Evolutionary conservation across 2,329 filamentous ascomycete genomes (phyloP).

Genomic region (Colletotrichum sp.): DNA sequence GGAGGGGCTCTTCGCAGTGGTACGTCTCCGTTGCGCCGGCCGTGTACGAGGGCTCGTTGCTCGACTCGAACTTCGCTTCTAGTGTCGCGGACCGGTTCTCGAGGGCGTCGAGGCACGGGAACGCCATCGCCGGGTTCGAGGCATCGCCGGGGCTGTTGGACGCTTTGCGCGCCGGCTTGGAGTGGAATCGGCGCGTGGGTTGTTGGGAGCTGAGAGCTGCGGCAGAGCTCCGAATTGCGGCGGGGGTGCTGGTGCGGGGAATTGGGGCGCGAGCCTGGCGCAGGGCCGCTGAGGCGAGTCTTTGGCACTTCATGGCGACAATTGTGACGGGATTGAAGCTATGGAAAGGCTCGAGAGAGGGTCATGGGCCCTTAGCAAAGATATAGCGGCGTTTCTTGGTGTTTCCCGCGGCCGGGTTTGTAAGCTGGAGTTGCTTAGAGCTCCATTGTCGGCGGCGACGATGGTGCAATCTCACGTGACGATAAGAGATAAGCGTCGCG

Average conservation of each 20-base stretch:
- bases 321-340: background rate
- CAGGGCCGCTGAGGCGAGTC: slow-evolving; percentile 19
- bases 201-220: slow-evolving; percentile 1
- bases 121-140: slow-evolving; percentile 86
- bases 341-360: background rate
- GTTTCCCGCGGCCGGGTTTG: slow-evolving; percentile 1
- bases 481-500: background rate
- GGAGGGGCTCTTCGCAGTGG: slow-evolving; percentile 74
- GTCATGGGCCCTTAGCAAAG: background rate
- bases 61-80: slow-evolving; percentile 67
- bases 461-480: slow-evolving; percentile 23
- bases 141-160: slow-evolving; percentile 39
- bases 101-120: slow-evolving; percentile 87
- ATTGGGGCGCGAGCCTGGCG: slow-evolving; percentile 12
- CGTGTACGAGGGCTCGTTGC: slow-evolving; percentile 93
- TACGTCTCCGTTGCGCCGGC: slow-evolving; percentile 83
- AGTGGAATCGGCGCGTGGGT: slow-evolving; percentile 13
- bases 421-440: slow-evolving; percentile 11
- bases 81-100: slow-evolving; percentile 81
- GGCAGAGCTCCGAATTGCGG: background rate
- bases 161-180: slow-evolving; percentile 16
- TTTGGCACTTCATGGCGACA: slow-evolving; percentile 22
- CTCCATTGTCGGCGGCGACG: background rate
- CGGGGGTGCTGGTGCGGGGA: background rate
- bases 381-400: background rate